These are phyloP conservation scores for Physocladia obscura DNA, from an alignment of 192 early-diverging fungal genomes.

Conservation along the genomic window DNA sequence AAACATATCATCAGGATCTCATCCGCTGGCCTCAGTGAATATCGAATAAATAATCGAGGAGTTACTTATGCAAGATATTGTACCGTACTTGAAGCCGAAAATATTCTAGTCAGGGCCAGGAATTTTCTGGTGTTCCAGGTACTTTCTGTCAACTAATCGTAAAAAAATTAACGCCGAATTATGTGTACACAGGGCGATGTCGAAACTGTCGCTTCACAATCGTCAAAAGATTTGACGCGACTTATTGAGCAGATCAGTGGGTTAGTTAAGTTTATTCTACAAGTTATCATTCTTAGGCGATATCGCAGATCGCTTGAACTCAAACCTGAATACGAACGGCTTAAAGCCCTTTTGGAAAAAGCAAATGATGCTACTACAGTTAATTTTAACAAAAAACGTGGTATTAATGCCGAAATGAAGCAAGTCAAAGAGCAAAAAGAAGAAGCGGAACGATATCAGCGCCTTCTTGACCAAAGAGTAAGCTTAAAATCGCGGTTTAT, in stretches of 20 bases:
- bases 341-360: slow-evolving; percentile 79
- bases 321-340: slow-evolving; percentile 81
- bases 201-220: slow-evolving; percentile 94
- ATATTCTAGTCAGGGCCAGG: slow-evolving; percentile 90
- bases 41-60: slow-evolving; percentile 75
- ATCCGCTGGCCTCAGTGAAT: slow-evolving; percentile 73
- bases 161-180: neutral
- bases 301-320: slow-evolving; percentile 75
- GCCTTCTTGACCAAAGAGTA: slow-evolving; percentile 59
- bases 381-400: slow-evolving; percentile 89
- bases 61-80: slow-evolving; percentile 80
- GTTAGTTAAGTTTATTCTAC: neutral
- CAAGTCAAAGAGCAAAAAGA: slow-evolving; percentile 89
- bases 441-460: slow-evolving; percentile 82
- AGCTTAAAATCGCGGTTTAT: neutral
- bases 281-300: neutral
- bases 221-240: slow-evolving; percentile 85
- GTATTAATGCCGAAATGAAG: slow-evolving; percentile 87
- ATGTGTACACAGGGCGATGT: slow-evolving; percentile 84
- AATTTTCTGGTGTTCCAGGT: slow-evolving; percentile 98
- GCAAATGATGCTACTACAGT: slow-evolving; percentile 85
- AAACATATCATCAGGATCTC: slow-evolving; percentile 27
- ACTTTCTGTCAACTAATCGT: neutral
- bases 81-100: slow-evolving; percentile 73
- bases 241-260: slow-evolving; percentile 87